Evolutionary conservation across 2,329 filamentous ascomycete species (phyloP).

Genomic region (Podosphaera fusca): DNA sequence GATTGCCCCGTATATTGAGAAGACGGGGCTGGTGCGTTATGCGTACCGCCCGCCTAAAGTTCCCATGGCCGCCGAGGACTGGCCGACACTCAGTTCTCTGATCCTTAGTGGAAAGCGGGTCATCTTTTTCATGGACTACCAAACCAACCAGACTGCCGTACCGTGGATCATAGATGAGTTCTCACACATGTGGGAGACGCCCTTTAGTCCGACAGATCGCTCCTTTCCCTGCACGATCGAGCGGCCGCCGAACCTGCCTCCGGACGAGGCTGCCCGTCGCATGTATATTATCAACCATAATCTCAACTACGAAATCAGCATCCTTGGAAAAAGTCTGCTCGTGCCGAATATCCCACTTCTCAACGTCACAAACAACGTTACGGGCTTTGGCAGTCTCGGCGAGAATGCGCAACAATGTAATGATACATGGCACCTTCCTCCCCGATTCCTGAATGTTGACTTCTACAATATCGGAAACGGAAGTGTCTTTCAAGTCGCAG

Average conservation of each 20-base stretch:
- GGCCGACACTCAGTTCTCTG: conserved; percentile 63
- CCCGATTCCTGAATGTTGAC: conserved; percentile 63
- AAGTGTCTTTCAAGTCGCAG: conserved; percentile 56
- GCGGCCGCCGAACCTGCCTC: conserved; percentile 43
- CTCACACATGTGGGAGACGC: conserved; percentile 73
- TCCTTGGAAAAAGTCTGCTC: conserved; percentile 39
- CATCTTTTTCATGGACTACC: conserved; percentile 67
- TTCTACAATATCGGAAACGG: conserved; percentile 51
- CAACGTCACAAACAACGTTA: conserved; percentile 47
- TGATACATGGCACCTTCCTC: conserved; percentile 38
- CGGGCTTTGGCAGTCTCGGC: conserved; percentile 44
- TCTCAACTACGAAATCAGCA: conserved; percentile 52
- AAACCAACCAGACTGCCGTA: conserved; percentile 48
- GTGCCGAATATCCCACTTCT: conserved; percentile 49
- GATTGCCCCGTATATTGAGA: conserved; percentile 46
- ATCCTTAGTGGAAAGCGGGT: conserved; percentile 48
- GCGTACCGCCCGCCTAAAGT: conserved; percentile 49
- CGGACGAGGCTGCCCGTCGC: conserved; percentile 29
- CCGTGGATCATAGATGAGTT: conserved; percentile 82
- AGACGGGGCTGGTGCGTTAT: conserved; percentile 48
- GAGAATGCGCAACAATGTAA: conserved; percentile 37
- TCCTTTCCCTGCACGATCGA: conserved; percentile 58
- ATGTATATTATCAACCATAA: conserved; percentile 84
- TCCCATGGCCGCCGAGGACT: conserved; percentile 50
- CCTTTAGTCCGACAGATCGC: conserved; percentile 35